Conservation (phyloP, 495 filamentous ascomycete genomes). For the Cercophora sp. region DNA sequence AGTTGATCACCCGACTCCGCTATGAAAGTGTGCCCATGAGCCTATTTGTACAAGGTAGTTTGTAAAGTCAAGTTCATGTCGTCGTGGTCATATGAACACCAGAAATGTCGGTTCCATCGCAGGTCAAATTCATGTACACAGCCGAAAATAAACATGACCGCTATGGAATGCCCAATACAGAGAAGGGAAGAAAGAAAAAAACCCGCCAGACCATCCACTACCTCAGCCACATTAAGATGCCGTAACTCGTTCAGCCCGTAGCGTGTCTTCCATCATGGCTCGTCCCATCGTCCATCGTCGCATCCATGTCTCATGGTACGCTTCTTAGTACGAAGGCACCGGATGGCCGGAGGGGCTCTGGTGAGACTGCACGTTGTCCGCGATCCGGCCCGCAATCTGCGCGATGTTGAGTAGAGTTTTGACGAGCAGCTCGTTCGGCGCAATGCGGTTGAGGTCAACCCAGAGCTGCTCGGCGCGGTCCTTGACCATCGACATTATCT, state of each 20-base stretch:
- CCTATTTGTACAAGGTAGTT: conserved; percentile 2
- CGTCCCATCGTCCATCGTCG: conserved; percentile 24
- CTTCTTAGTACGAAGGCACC: neutral
- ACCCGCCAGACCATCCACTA: neutral
- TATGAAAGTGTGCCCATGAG: neutral
- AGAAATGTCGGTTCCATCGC: neutral
- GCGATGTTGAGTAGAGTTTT: conserved; percentile 59
- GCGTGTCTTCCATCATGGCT: neutral
- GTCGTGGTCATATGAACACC: neutral
- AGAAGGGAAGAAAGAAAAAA: neutral
- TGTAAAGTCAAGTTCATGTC: neutral
- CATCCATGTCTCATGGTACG: neutral
- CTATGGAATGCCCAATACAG: neutral
- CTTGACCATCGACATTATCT: conserved; percentile 69
- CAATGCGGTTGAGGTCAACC: conserved; percentile 58
- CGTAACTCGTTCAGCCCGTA: too few relatives aligned
- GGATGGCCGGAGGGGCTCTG: neutral
- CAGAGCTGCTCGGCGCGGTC: conserved; percentile 68
- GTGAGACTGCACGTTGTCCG: conserved; percentile 6
- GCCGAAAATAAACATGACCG: neutral
- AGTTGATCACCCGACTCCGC: too few relatives aligned
- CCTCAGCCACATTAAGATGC: neutral
- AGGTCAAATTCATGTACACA: neutral
- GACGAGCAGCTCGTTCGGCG: conserved; percentile 58
- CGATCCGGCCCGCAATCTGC: conserved; percentile 22